A percentile compares a stretch with the other conserved stretches of the same genome.
These are phyloP conservation scores for Isatis tinctoria DNA, from an alignment of 345 rosid genomes.

Conservation along the genomic window DNA sequence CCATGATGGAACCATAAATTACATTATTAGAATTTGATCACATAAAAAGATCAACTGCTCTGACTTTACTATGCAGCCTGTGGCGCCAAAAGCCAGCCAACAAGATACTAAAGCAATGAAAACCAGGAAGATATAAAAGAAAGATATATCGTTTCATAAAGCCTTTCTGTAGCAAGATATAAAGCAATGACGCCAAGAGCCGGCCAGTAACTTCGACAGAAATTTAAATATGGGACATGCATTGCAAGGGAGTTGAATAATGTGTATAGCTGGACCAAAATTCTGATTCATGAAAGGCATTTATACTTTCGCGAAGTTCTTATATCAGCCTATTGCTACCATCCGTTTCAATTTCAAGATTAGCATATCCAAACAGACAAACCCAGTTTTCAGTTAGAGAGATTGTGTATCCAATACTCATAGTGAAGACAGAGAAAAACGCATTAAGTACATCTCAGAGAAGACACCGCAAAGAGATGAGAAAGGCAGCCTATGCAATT, in stretches of 20 bases:
- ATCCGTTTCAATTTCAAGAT: neutral
- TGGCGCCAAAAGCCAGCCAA: no score
- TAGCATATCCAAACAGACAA: neutral
- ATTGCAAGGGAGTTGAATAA: neutral
- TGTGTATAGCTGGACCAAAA: neutral
- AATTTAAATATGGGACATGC: neutral
- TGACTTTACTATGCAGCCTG: no score
- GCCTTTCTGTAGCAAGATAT: conserved; percentile 40
- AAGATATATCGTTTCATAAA: no score
- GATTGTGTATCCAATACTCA: neutral
- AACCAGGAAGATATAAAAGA: no score
- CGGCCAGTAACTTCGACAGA: neutral
- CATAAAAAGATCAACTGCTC: no score
- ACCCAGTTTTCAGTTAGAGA: neutral
- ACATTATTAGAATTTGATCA: no score
- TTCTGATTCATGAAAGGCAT: neutral
- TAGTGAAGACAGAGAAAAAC: neutral
- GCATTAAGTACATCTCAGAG: neutral
- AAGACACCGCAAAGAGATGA: neutral
- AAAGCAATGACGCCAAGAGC: neutral
- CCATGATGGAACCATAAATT: no score
- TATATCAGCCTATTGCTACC: neutral
- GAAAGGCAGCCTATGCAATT: neutral
- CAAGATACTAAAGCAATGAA: no score
- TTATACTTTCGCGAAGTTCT: neutral